Conservation (phyloP, 495 filamentous ascomycete genomes). For the Copromyces sp. region DNA sequence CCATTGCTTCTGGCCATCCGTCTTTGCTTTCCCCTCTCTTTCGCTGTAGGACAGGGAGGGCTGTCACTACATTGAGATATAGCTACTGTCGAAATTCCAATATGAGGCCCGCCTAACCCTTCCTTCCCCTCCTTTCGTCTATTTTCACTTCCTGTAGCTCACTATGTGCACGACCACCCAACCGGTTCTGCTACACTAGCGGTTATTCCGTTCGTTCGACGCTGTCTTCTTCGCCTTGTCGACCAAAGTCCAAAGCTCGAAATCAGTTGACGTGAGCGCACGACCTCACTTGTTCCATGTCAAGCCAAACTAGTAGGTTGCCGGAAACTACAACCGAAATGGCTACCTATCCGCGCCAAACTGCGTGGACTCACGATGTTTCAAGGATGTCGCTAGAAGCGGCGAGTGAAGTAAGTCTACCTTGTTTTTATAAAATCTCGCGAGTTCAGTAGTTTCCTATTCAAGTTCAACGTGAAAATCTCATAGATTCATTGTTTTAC, state of each 20-base stretch:
- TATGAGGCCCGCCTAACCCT: not conserved
- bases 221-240: not conserved
- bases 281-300: not conserved
- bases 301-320: not conserved
- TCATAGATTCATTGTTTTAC: not conserved
- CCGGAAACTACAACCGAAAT: not conserved
- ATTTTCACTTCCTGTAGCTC: not conserved
- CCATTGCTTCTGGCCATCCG: not conserved
- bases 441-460: not conserved
- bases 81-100: not conserved
- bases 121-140: not conserved
- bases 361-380: not conserved
- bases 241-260: not conserved
- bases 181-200: not conserved
- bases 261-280: not conserved
- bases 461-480: not conserved
- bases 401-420: not conserved
- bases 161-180: not conserved
- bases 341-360: not conserved
- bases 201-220: not conserved
- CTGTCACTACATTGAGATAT: not conserved
- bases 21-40: not conserved
- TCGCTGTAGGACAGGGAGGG: not conserved
- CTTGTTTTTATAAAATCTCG: not conserved
- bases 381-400: not conserved